Evolutionary conservation across 257 asterid species (phyloP).

Genomic region (Solanum dulcamara): DNA sequence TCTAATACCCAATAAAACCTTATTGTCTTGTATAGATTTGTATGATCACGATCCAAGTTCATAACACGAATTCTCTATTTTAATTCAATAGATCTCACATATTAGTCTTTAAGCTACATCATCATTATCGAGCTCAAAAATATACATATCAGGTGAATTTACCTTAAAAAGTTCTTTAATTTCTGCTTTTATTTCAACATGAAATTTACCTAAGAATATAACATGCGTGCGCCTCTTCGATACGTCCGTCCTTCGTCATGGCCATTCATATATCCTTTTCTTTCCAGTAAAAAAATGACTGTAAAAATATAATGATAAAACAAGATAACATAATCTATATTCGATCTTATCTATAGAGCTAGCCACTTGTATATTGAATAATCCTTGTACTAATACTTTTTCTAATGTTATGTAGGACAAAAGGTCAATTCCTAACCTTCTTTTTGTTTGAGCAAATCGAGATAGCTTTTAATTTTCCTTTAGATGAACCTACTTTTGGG

Average conservation of each 20-base stretch:
- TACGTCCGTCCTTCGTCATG: too few species aligned
- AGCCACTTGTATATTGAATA: neutral
- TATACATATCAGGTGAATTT: neutral
- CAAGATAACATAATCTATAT: neutral
- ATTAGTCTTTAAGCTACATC: neutral
- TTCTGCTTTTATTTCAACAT: too few species aligned
- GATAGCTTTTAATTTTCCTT: neutral
- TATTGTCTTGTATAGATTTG: neutral
- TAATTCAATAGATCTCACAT: neutral
- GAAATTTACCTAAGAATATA: too few species aligned
- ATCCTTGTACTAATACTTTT: neutral
- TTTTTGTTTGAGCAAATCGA: neutral
- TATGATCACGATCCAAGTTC: neutral
- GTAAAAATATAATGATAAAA: neutral
- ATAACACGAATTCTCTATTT: neutral
- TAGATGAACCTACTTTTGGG: neutral
- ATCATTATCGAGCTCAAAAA: neutral
- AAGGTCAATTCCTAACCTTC: neutral
- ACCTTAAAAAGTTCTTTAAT: neutral
- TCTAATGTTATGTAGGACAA: neutral
- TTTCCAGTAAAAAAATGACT: too few species aligned
- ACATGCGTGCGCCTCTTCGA: too few species aligned
- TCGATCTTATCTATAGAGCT: neutral
- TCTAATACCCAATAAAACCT: neutral
- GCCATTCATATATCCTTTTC: too few species aligned